Percentiles rank a stretch among this genome's conserved stretches.
Evolutionary conservation across 2,329 filamentous ascomycete genomes (phyloP).

Genomic region (Ascochyta pisi): DNA sequence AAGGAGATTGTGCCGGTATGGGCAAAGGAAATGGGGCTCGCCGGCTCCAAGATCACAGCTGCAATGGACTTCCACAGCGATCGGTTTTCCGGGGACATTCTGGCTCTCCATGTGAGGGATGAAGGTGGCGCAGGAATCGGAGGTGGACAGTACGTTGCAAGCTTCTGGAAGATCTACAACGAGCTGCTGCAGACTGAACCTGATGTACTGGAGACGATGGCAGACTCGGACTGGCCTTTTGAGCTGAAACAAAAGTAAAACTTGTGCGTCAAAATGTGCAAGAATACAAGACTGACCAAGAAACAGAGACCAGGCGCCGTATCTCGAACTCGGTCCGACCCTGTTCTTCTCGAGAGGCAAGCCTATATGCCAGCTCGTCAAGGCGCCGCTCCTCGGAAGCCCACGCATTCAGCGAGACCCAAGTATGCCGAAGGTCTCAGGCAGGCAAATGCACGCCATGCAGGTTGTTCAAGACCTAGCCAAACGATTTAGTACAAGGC

Average conservation of each 20-base stretch:
- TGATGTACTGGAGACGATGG: constrained; percentile 45
- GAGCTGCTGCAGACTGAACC: constrained; percentile 42
- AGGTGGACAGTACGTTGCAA: constrained; percentile 43
- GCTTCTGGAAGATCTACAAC: constrained; percentile 48
- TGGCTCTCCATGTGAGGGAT: constrained; percentile 45
- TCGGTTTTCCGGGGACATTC: constrained; percentile 47
- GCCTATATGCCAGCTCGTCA: constrained; percentile 48
- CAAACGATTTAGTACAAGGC: constrained; percentile 35
- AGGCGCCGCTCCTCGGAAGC: constrained; percentile 47
- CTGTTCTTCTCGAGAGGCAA: constrained; percentile 46
- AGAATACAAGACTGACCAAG: constrained; percentile 1
- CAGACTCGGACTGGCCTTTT: constrained; percentile 45
- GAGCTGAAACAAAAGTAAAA: constrained; percentile 48
- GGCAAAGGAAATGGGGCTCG: constrained; percentile 46
- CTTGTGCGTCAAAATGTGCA: neutral
- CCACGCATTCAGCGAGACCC: constrained; percentile 39
- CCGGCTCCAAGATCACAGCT: constrained; percentile 46
- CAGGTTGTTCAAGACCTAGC: constrained; percentile 39
- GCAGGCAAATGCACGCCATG: constrained; percentile 40
- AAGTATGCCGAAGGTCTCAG: constrained; percentile 40
- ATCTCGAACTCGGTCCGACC: constrained; percentile 44
- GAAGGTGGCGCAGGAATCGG: constrained; percentile 40
- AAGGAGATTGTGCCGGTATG: constrained; percentile 40
- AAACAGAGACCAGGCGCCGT: constrained; percentile 35
- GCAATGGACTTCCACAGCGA: constrained; percentile 50